Percentiles rank a stretch among this genome's conserved stretches.
These are phyloP conservation scores for Monilinia laxa DNA, from an alignment of 2,329 filamentous ascomycete genomes.

Conservation along the genomic window DNA sequence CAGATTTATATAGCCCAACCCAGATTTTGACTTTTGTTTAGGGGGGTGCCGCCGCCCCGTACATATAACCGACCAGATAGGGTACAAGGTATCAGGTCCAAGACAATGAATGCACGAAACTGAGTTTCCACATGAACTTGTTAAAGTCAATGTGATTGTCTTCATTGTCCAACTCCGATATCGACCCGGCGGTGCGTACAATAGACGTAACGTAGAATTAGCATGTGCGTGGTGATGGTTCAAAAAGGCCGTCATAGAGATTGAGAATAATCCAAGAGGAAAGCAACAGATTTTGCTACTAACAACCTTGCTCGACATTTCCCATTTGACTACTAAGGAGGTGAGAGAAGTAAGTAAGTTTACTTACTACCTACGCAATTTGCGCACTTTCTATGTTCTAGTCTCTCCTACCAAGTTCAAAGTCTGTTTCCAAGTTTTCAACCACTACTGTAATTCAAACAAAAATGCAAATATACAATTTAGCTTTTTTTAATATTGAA, in stretches of 20 bases:
- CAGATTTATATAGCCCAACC: too few species aligned
- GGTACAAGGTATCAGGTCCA: neutral
- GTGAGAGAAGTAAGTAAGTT: neutral
- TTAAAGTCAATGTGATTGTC: neutral
- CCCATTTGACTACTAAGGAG: too few species aligned
- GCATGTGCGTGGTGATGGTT: neutral
- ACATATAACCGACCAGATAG: neutral
- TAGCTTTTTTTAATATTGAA: neutral
- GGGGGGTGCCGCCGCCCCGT: neutral
- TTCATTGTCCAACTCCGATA: neutral
- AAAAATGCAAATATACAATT: neutral
- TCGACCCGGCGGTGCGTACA: neutral
- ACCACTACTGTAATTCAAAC: neutral
- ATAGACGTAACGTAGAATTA: neutral
- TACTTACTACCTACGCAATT: neutral
- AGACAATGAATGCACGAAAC: neutral
- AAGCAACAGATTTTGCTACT: neutral
- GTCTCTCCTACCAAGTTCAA: neutral
- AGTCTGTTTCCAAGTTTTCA: neutral
- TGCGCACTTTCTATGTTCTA: neutral
- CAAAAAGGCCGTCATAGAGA: neutral
- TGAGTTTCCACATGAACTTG: neutral
- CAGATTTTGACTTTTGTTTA: too few species aligned
- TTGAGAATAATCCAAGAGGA: neutral
- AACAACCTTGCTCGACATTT: neutral